A percentile compares a stretch with the other conserved stretches of the same genome.
These are phyloP conservation scores for Ogataea glucozyma DNA, from an alignment of 805 yeast genomes.

Conservation along the genomic window DNA sequence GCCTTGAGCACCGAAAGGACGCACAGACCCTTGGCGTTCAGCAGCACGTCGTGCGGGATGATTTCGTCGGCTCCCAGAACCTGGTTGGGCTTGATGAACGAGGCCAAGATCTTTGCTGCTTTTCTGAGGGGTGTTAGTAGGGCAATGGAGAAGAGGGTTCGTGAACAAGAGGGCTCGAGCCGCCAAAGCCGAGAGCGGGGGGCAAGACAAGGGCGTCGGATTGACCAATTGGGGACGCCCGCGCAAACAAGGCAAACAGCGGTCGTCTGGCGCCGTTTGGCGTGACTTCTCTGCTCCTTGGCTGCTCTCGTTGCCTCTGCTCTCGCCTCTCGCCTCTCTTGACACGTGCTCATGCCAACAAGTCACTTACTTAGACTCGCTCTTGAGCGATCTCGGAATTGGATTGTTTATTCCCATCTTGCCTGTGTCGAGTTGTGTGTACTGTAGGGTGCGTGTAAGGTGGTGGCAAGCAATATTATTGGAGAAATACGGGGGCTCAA, in stretches of 20 bases:
- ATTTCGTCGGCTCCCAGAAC: conserved; percentile 83
- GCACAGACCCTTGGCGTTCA: conserved; percentile 91
- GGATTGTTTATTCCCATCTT: conserved; percentile 88
- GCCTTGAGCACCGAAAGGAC: conserved; percentile 93
- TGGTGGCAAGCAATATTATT: background rate
- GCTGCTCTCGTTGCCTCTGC: too few species aligned
- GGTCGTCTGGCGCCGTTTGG: too few species aligned
- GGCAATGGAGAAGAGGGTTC: too few species aligned
- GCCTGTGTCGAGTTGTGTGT: background rate
- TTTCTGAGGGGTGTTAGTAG: conserved; percentile 49
- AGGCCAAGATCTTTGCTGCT: conserved; percentile 88
- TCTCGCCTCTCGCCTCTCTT: too few species aligned
- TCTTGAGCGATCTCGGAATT: conserved; percentile 82
- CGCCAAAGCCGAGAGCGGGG: conserved; percentile 2
- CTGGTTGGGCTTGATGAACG: conserved; percentile 94
- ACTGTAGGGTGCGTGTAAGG: background rate
- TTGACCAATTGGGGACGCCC: too few species aligned
- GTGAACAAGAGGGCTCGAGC: background rate
- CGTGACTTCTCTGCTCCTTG: too few species aligned
- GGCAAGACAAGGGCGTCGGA: too few species aligned
- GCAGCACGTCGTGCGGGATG: conserved; percentile 84
- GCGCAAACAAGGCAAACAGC: too few species aligned
- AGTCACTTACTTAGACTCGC: conserved; percentile 75
- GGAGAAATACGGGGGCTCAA: background rate
- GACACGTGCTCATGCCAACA: background rate